Evolutionary conservation across 2,329 filamentous ascomycete species (phyloP).

Genomic region (Colletotrichum eleusines): DNA sequence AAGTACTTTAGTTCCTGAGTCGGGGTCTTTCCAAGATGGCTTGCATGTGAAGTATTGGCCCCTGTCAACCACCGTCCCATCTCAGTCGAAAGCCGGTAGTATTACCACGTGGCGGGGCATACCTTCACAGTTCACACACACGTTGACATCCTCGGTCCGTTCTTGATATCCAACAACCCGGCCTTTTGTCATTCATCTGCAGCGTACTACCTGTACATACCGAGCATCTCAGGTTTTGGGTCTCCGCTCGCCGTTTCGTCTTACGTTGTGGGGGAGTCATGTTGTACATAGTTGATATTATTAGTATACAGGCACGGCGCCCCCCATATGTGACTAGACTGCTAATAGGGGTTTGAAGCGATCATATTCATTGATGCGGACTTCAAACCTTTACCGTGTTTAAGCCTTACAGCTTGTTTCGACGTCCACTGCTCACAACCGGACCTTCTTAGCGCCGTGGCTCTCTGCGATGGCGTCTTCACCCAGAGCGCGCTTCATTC

Average conservation of each 20-base stretch:
- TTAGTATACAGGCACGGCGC: no score
- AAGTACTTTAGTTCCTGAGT: not conserved
- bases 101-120: constrained; percentile 16
- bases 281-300: no score
- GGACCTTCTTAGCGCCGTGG: not conserved
- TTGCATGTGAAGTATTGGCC: constrained; percentile 19
- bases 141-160: constrained; percentile 7
- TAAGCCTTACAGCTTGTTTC: not conserved
- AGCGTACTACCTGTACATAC: constrained; percentile 8
- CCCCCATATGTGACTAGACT: no score
- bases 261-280: no score
- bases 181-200: not conserved
- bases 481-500: constrained; percentile 4
- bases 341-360: no score
- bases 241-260: constrained; percentile 7
- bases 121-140: not conserved
- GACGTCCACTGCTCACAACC: not conserved
- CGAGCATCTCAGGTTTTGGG: constrained; percentile 2
- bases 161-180: not conserved
- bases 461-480: not conserved
- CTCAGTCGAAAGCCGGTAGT: not conserved
- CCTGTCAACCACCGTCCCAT: constrained; percentile 17
- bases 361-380: no score
- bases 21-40: not conserved
- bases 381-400: not conserved